Evolutionary conservation across 495 filamentous ascomycete genomes (phyloP).

Genomic region (Pyrenula aspistea): DNA sequence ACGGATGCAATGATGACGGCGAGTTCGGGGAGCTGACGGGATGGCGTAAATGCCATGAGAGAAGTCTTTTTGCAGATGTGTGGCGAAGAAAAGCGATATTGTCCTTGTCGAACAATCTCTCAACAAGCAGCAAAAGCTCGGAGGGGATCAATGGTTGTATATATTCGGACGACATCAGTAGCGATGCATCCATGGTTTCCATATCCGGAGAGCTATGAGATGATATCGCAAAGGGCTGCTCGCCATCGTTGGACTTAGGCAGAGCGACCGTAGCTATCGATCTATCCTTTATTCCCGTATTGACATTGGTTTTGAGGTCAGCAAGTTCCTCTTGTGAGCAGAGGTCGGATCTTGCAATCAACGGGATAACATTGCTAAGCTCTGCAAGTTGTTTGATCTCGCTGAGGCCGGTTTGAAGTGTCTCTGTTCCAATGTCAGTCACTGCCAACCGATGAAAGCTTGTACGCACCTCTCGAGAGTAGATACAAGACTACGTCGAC

Average conservation of each 20-base stretch:
- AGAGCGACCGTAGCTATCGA: not conserved
- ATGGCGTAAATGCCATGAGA: slow-evolving; percentile 21
- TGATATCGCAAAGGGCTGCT: slow-evolving; percentile 66
- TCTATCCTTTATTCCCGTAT: not conserved
- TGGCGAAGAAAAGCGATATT: slow-evolving; percentile 81
- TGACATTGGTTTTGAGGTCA: slow-evolving; percentile 37
- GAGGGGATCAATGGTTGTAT: slow-evolving; percentile 70
- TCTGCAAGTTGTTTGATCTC: slow-evolving; percentile 61
- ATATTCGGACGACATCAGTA: slow-evolving; percentile 91
- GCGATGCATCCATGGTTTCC: slow-evolving; percentile 88
- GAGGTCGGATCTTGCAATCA: slow-evolving; percentile 69
- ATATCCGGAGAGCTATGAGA: slow-evolving; percentile 63
- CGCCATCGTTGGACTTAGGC: slow-evolving; percentile 2
- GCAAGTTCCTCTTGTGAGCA: slow-evolving; percentile 47
- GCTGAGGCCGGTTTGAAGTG: slow-evolving; percentile 62
- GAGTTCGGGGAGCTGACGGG: slow-evolving; percentile 4
- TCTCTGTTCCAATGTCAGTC: slow-evolving; percentile 33
- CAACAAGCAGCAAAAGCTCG: slow-evolving; percentile 60
- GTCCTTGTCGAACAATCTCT: slow-evolving; percentile 64
- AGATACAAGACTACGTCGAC: slow-evolving; percentile 85
- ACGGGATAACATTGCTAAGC: slow-evolving; percentile 78
- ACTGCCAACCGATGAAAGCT: not conserved
- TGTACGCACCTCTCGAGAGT: slow-evolving; percentile 46
- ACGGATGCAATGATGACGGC: slow-evolving; percentile 1
- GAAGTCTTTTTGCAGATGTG: slow-evolving; percentile 72